Evolutionary conservation across 2,329 filamentous ascomycete genomes (phyloP).

Genomic region (Botrytis cinerea): DNA sequence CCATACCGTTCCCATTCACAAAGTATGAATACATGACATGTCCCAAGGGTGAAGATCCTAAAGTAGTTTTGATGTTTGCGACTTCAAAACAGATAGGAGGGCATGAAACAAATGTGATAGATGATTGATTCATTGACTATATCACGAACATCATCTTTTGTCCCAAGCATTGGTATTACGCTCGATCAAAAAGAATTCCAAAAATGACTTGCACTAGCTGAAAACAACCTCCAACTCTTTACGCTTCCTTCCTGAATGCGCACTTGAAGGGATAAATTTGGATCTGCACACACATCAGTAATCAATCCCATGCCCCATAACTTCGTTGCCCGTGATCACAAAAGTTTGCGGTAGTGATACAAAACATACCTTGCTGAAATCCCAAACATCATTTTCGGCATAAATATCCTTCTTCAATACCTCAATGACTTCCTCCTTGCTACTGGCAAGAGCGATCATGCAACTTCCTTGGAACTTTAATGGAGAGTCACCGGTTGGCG

Average conservation of each 20-base stretch:
- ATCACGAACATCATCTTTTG: background rate
- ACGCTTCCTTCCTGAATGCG: slow-evolving; percentile 43
- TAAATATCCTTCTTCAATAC: slow-evolving; percentile 74
- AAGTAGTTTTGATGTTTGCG: no score
- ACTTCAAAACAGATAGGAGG: background rate
- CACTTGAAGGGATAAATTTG: slow-evolving; percentile 55
- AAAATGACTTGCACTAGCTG: background rate
- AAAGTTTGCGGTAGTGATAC: background rate
- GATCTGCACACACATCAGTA: slow-evolving; percentile 38
- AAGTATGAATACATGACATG: no score
- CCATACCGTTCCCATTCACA: background rate
- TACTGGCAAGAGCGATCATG: slow-evolving; percentile 63
- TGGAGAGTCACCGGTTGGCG: slow-evolving; percentile 62
- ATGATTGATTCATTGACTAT: background rate
- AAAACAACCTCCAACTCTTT: background rate
- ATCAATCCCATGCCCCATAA: background rate
- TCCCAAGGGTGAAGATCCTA: no score
- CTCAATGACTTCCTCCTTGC: slow-evolving; percentile 68
- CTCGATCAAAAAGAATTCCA: background rate
- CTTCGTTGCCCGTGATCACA: background rate
- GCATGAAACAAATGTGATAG: background rate
- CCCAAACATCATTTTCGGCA: slow-evolving; percentile 73
- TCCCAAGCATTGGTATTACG: background rate
- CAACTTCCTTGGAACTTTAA: slow-evolving; percentile 63
- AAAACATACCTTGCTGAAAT: slow-evolving; percentile 63